These are phyloP conservation scores for Epicoccum sorghinum DNA, from an alignment of 2,329 filamentous ascomycete species.

Conservation along the genomic window DNA sequence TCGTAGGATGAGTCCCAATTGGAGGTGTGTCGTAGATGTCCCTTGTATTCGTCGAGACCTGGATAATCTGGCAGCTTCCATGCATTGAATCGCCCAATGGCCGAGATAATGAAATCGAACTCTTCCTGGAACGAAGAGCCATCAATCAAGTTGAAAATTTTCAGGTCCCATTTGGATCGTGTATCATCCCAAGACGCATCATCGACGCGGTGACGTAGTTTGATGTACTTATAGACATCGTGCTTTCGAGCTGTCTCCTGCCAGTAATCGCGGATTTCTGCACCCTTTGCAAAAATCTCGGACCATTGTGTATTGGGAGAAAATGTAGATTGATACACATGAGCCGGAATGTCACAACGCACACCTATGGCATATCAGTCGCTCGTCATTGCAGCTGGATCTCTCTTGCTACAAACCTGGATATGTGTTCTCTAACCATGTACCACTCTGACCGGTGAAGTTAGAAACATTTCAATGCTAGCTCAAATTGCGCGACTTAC, in stretches of 20 bases:
- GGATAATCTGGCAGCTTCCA: conserved; percentile 42
- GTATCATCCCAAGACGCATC: conserved; percentile 49
- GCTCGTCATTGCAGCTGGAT: background rate
- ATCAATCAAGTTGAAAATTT: conserved; percentile 58
- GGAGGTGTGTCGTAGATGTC: conserved; percentile 37
- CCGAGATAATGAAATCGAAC: conserved; percentile 48
- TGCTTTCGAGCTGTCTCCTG: conserved; percentile 48
- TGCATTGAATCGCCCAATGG: conserved; percentile 39
- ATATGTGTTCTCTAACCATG: conserved; percentile 47
- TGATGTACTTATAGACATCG: conserved; percentile 47
- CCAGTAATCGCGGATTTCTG: conserved; percentile 53
- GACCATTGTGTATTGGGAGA: conserved; percentile 54
- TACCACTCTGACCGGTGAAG: conserved; percentile 29
- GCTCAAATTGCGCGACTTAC: conserved; percentile 18
- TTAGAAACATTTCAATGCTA: too few species aligned
- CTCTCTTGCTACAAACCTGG: conserved; percentile 38
- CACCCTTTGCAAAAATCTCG: conserved; percentile 48
- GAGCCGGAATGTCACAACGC: conserved; percentile 39
- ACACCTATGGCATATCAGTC: conserved; percentile 20
- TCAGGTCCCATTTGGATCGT: conserved; percentile 64
- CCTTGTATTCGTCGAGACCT: conserved; percentile 37
- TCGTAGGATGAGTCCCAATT: conserved; percentile 51
- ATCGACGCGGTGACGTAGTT: conserved; percentile 47
- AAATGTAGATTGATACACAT: conserved; percentile 52
- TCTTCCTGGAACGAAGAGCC: conserved; percentile 26